Evolutionary conservation across 1,284 basidiomycete species (phyloP).

Genomic region (Coniferiporia weirii): DNA sequence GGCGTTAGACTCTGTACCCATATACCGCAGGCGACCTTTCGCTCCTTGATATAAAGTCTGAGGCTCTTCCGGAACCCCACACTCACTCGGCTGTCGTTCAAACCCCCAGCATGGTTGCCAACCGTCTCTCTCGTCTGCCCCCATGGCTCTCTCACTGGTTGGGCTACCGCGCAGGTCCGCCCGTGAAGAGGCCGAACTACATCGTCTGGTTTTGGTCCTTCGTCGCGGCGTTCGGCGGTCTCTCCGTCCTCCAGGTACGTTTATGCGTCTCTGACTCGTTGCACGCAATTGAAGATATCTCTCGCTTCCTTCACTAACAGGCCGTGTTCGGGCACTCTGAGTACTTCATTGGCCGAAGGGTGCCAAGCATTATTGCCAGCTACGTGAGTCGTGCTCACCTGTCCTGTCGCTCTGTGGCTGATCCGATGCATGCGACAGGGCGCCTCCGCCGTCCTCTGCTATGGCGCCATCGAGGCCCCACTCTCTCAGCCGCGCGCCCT

Average conservation of each 20-base stretch:
- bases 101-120: neutral
- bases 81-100: no score
- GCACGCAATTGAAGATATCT: neutral
- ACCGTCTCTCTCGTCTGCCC: conserved; percentile 34
- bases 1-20: no score
- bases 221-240: conserved; percentile 51
- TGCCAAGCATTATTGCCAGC: conserved; percentile 46
- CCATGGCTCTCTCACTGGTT: conserved; percentile 38
- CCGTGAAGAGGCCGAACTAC: conserved; percentile 33
- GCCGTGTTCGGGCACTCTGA: conserved; percentile 42
- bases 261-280: neutral
- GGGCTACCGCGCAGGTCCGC: conserved; percentile 37
- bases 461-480: conserved; percentile 53
- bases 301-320: neutral
- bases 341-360: conserved; percentile 43
- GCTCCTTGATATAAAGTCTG: no score
- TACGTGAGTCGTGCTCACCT: conserved; percentile 33
- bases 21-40: no score
- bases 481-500: conserved; percentile 56
- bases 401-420: neutral
- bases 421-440: conserved; percentile 33
- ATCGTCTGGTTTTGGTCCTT: conserved; percentile 42
- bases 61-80: no score
- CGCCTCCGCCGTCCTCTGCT: conserved; percentile 55
- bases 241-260: conserved; percentile 46